Conservation (phyloP, 2,329 filamentous ascomycete species). For the Ramularia endophylla region DNA sequence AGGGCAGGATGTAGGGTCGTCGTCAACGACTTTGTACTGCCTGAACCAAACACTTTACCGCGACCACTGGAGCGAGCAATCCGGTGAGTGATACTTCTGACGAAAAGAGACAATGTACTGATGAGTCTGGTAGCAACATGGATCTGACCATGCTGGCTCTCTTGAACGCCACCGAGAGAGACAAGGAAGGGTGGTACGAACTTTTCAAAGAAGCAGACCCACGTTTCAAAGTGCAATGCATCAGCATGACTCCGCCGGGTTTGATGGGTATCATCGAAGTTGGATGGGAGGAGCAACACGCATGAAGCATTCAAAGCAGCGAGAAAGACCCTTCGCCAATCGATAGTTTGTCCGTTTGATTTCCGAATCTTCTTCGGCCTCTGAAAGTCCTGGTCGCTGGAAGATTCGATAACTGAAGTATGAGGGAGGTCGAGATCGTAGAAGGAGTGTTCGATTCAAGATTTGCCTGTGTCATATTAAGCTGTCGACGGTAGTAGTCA, state of each 20-base stretch:
- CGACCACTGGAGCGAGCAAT: slow-evolving; percentile 3
- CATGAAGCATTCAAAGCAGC: too few species aligned
- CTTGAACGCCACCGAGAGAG: slow-evolving; percentile 6
- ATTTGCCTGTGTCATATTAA: too few species aligned
- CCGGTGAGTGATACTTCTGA: not conserved
- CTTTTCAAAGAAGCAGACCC: slow-evolving; percentile 3
- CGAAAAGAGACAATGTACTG: not conserved
- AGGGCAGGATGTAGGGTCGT: slow-evolving; percentile 18
- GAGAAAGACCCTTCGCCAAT: too few species aligned
- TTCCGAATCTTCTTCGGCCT: too few species aligned
- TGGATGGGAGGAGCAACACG: slow-evolving; percentile 3
- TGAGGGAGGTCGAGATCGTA: too few species aligned
- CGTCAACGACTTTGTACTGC: slow-evolving; percentile 19
- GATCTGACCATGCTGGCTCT: slow-evolving; percentile 8
- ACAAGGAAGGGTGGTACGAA: slow-evolving; percentile 3
- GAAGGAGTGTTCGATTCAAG: too few species aligned
- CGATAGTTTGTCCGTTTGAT: too few species aligned
- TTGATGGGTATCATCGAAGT: slow-evolving; percentile 5
- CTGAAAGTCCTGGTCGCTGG: too few species aligned
- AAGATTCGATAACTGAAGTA: too few species aligned
- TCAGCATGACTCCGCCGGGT: slow-evolving; percentile 7
- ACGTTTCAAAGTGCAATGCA: slow-evolving; percentile 2
- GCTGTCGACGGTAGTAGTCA: too few species aligned
- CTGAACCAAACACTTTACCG: slow-evolving; percentile 4
- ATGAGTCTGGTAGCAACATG: slow-evolving; percentile 1